Percentiles rank a stretch among this genome's conserved stretches.
Evolutionary conservation across 768 basidiomycete genomes (phyloP).

Genomic region (Suillus plorans): DNA sequence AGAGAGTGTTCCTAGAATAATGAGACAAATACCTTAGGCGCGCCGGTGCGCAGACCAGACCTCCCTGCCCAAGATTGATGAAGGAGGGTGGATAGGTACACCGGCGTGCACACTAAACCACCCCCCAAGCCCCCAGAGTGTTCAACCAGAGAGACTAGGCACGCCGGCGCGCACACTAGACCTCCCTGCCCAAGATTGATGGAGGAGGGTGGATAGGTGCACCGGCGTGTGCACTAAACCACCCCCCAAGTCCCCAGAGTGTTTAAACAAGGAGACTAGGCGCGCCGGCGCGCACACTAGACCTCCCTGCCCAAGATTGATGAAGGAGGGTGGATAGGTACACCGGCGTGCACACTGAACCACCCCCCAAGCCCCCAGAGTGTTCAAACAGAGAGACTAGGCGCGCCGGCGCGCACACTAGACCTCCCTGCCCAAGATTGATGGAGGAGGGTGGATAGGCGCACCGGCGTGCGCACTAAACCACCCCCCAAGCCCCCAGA

Average conservation of each 20-base stretch:
- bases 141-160: no score
- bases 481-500: neutral
- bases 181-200: no score
- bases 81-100: neutral
- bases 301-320: neutral
- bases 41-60: neutral
- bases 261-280: neutral
- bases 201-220: no score
- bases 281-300: neutral
- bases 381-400: neutral
- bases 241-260: neutral
- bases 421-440: neutral
- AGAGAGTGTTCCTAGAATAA: no score
- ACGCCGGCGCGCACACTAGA: no score
- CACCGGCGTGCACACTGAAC: neutral
- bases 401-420: neutral
- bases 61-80: neutral
- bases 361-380: neutral
- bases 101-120: no score
- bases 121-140: no score
- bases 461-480: neutral
- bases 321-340: neutral
- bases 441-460: neutral
- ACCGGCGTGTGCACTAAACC: no score
- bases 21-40: neutral